Evolutionary conservation across 1,284 basidiomycete genomes (phyloP).

Genomic region (Lentinula novae-zelandiae): DNA sequence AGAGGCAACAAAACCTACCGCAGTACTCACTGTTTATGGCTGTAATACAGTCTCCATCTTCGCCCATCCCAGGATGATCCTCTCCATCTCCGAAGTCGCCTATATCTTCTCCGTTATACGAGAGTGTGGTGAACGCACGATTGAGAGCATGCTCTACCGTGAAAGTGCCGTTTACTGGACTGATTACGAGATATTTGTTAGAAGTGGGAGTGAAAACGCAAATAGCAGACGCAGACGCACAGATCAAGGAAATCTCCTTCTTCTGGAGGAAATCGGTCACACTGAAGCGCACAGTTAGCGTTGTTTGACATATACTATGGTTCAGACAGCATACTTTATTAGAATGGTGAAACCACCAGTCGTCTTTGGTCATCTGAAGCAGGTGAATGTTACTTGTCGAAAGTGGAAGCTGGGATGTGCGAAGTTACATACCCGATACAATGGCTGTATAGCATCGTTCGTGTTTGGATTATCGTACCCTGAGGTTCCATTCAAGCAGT

Average conservation of each 20-base stretch:
- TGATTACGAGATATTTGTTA: not conserved
- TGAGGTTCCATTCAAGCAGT: slow-evolving; percentile 13
- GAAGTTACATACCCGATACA: slow-evolving; percentile 20
- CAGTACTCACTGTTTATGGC: slow-evolving; percentile 31
- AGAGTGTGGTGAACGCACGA: slow-evolving; percentile 17
- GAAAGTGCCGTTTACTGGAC: slow-evolving; percentile 17
- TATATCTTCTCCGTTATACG: slow-evolving; percentile 12
- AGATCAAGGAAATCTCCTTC: slow-evolving; percentile 30
- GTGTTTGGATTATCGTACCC: slow-evolving; percentile 23
- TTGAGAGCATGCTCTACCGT: slow-evolving; percentile 17
- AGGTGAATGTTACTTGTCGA: not conserved
- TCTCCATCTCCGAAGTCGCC: slow-evolving; percentile 13
- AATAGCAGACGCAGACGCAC: slow-evolving; percentile 15
- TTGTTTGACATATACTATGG: not conserved
- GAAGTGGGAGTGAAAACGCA: not conserved
- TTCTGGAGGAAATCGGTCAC: slow-evolving; percentile 32
- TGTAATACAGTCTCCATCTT: slow-evolving; percentile 25
- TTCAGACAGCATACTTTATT: slow-evolving; percentile 19
- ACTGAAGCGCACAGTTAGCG: slow-evolving; percentile 17
- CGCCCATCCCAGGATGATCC: slow-evolving; percentile 14
- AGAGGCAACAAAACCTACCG: not conserved
- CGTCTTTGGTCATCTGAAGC: slow-evolving; percentile 22
- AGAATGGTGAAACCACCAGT: slow-evolving; percentile 34
- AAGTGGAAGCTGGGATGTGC: not conserved
- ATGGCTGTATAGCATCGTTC: slow-evolving; percentile 25